These are phyloP conservation scores for Fragaria iinumae DNA, from an alignment of 306 rosid genomes.

Conservation along the genomic window DNA sequence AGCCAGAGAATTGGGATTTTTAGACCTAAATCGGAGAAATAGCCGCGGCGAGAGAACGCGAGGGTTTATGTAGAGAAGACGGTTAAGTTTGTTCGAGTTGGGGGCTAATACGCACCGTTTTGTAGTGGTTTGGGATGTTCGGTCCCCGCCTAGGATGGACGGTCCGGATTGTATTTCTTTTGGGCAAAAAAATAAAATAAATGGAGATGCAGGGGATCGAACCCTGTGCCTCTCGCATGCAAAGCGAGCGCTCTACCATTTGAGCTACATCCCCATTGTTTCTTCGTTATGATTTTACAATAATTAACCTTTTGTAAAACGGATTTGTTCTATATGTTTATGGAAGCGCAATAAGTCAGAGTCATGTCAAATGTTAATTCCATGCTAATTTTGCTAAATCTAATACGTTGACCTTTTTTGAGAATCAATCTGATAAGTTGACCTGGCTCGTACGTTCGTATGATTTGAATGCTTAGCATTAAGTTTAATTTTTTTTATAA, in stretches of 20 bases:
- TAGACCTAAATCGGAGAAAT: background rate
- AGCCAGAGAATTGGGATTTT: background rate
- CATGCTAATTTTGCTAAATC: too few species aligned
- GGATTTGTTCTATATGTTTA: too few species aligned
- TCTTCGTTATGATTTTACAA: too few species aligned
- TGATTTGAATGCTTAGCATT: too few species aligned
- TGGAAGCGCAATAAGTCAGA: too few species aligned
- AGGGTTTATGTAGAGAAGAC: background rate
- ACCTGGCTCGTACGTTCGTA: too few species aligned
- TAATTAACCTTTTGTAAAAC: too few species aligned
- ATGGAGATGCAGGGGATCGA: constrained; percentile 7
- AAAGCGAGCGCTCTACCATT: constrained; percentile 6
- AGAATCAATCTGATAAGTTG: too few species aligned
- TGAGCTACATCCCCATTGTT: background rate
- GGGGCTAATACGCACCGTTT: background rate
- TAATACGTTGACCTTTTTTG: too few species aligned
- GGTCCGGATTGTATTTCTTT: background rate
- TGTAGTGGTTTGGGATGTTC: background rate
- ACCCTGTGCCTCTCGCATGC: constrained; percentile 7
- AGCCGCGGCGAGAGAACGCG: background rate
- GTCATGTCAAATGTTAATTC: too few species aligned
- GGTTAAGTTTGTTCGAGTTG: background rate
- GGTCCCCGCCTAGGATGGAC: background rate
- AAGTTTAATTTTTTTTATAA: too few species aligned
- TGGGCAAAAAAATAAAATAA: background rate